Percentiles rank a stretch among this genome's conserved stretches.
Evolutionary conservation across 1,139 yeast species (phyloP).

Genomic region (Candida frijolesensis): DNA sequence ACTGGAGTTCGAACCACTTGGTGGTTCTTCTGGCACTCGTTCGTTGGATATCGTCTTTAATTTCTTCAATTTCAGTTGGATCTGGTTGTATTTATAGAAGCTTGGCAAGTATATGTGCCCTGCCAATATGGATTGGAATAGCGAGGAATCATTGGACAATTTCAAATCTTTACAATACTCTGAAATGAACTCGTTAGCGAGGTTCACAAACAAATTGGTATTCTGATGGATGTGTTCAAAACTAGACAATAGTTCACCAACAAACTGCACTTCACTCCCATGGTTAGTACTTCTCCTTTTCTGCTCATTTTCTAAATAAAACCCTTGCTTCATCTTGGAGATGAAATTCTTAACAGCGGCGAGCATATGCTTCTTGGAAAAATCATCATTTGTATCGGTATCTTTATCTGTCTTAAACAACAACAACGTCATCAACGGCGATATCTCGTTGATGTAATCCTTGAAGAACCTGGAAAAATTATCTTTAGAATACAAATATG

Average conservation of each 20-base stretch:
- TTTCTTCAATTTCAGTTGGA: constrained; percentile 35
- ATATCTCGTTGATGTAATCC: constrained; percentile 44
- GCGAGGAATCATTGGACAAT: constrained; percentile 69
- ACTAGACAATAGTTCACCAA: constrained; percentile 38
- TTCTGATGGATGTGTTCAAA: constrained; percentile 42
- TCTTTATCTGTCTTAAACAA: constrained; percentile 29
- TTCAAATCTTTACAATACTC: constrained; percentile 68
- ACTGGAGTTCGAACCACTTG: constrained; percentile 2
- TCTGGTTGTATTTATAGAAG: constrained; percentile 64
- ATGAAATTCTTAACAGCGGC: constrained; percentile 25
- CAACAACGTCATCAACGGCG: constrained; percentile 56
- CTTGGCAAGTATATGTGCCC: constrained; percentile 75
- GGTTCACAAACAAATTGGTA: constrained; percentile 34
- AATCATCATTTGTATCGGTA: constrained; percentile 18
- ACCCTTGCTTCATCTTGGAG: constrained; percentile 28
- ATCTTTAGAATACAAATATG: constrained; percentile 57
- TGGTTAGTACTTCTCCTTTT: constrained; percentile 17
- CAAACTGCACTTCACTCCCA: constrained; percentile 35
- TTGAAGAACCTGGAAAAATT: constrained; percentile 51
- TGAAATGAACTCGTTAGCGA: constrained; percentile 57
- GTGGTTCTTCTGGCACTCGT: constrained; percentile 5
- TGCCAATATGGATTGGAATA: constrained; percentile 66
- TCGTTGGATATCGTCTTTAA: constrained; percentile 32
- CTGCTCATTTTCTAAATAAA: constrained; percentile 22
- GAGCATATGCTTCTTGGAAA: constrained; percentile 22